These are phyloP conservation scores for Myxozyma lipomycoides DNA, from an alignment of 805 yeast species.

Conservation along the genomic window DNA sequence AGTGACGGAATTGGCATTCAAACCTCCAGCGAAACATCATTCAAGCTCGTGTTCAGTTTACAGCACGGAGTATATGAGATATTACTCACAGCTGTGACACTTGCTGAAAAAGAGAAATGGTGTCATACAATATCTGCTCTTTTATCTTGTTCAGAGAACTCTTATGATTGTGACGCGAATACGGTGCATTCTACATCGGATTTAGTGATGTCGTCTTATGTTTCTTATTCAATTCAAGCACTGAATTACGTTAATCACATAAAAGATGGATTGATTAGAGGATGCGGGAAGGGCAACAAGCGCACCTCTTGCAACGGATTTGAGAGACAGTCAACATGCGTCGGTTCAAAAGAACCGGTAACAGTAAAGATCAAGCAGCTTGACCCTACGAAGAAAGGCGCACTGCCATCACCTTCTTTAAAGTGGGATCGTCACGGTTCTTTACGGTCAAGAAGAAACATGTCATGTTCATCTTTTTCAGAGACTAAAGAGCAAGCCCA, in stretches of 20 bases:
- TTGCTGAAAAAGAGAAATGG: constrained; percentile 20
- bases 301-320: background rate
- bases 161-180: constrained; percentile 4
- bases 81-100: constrained; percentile 21
- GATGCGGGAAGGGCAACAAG: background rate
- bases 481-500: background rate
- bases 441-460: background rate
- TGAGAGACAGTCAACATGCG: background rate
- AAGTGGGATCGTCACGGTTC: background rate
- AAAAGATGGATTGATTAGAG: background rate
- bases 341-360: background rate
- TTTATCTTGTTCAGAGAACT: constrained; percentile 7
- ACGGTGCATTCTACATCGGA: background rate
- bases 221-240: background rate
- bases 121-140: constrained; percentile 6
- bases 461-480: background rate
- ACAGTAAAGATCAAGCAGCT: background rate
- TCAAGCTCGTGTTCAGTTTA: constrained; percentile 23
- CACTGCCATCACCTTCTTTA: background rate
- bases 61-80: constrained; percentile 21
- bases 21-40: constrained; percentile 10
- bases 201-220: background rate
- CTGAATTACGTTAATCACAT: background rate
- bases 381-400: background rate
- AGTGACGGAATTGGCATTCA: constrained; percentile 13